Evolutionary conservation across 108 stramenopile species (phyloP), one percentile per base, ranked within the genome.

Genomic region (Skeletonema menzelii): DNA sequence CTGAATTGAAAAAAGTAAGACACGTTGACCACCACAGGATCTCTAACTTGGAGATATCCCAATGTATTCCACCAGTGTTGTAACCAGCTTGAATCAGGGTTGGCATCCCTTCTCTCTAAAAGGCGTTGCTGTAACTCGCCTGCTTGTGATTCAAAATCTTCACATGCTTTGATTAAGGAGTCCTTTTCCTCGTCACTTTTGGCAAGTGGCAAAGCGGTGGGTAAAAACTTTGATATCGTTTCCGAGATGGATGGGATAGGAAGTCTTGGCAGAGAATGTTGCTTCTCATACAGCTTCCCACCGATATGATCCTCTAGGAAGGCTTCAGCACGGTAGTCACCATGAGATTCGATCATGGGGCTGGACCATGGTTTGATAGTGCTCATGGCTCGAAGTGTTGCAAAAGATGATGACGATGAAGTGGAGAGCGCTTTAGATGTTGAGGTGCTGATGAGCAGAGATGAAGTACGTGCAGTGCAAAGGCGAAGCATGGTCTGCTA

Each of bases 1-100:
- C 70, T 61, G 65, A 96, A 92, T 27, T 96, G 90, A 72, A 92
- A 96, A 76, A 90, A 96, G 79, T 96, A 96, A 27, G 86, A 86
- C 27, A 96, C 93, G 63, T 94, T 94, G 65, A 94, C 81, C 12
- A 89, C 86, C 24, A 92, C 87, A n/a, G 91, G 88, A 60, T 90
- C 95, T 53, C 95, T 87, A 27, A 92, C 90, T 68, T 89, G 86
- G 12, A 96, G 82, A 70, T 95, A 95, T 59, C 90, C 92, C 65
- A 82, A 55, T 32, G 87, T 84, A 67, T 95, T 95, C 95, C 95
- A 95, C 92, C 92, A 95, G 35, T 80, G 77, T 65, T 92, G 91
- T 30, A 95, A 71, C 92, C 92, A 95, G 42, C 87, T 88, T 14
- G 88, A 72, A 27, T 92, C 83, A 56, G 31, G 31, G 3, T 32